Conservation (phyloP, 441 rosid species). For the Aquilaria agallochum region DNA sequence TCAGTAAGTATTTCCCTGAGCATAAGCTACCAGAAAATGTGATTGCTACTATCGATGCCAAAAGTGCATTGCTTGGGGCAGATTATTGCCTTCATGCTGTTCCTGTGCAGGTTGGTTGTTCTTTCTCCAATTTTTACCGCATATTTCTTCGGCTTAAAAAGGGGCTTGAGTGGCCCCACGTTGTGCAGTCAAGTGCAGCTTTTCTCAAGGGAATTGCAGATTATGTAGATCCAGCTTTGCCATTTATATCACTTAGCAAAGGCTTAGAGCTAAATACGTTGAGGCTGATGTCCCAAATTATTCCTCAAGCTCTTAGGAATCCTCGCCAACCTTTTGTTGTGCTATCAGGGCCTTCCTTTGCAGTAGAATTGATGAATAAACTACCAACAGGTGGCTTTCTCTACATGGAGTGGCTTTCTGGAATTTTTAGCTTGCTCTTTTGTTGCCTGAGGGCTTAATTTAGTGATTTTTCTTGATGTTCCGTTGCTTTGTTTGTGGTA, state of each 20-base stretch:
- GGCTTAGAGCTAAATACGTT: conserved; percentile 86
- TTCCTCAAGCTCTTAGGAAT: conserved; percentile 65
- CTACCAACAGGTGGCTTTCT: conserved; percentile 69
- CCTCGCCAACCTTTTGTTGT: conserved; percentile 88
- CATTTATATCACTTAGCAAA: conserved; percentile 92
- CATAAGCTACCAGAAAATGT: conserved; percentile 81
- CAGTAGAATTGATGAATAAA: conserved; percentile 80
- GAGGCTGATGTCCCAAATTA: conserved; percentile 95
- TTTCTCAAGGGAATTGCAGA: conserved; percentile 77
- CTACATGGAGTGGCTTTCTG: not conserved
- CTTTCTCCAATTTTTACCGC: not conserved
- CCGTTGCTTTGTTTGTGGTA: conserved; percentile 23
- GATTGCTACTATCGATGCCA: conserved; percentile 74
- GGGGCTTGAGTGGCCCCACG: conserved; percentile 3
- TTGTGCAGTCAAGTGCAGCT: conserved; percentile 77
- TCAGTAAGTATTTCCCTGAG: conserved; percentile 78
- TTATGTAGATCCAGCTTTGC: conserved; percentile 80
- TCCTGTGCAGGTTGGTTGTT: conserved; percentile 73
- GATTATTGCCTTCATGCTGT: conserved; percentile 90
- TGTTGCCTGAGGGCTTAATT: not conserved
- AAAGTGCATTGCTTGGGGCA: conserved; percentile 68
- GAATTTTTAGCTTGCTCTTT: conserved; percentile 10
- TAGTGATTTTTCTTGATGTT: not conserved
- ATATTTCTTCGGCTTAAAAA: not conserved
- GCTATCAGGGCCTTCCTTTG: conserved; percentile 91